A percentile compares a stretch with the other conserved stretches of the same genome.
Evolutionary conservation across 805 yeast genomes (phyloP).

Genomic region (Babjeviella inositovora): DNA sequence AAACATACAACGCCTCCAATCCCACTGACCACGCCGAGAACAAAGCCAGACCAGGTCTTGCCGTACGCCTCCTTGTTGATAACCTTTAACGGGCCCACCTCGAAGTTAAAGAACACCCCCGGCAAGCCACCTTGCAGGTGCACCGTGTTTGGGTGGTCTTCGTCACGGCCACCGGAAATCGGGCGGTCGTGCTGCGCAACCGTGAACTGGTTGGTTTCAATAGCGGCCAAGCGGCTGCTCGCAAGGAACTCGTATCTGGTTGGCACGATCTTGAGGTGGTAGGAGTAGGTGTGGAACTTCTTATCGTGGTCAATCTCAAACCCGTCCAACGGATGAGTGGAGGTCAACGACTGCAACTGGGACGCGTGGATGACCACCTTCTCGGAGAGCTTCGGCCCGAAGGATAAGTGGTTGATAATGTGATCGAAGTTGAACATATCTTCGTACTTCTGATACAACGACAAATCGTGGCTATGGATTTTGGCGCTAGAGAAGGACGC

Average conservation of each 20-base stretch:
- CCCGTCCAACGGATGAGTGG: conserved; percentile 60
- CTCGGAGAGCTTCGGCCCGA: conserved; percentile 49
- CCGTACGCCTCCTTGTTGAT: conserved; percentile 65
- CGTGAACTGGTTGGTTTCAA: conserved; percentile 83
- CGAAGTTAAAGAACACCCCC: conserved; percentile 76
- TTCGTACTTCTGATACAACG: conserved; percentile 41
- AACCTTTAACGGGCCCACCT: conserved; percentile 85
- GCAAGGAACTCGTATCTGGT: conserved; percentile 68
- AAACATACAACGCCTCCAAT: conserved; percentile 90
- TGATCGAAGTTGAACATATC: conserved; percentile 65
- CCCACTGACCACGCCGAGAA: conserved; percentile 72
- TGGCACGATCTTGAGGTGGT: conserved; percentile 80
- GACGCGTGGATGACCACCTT: conserved; percentile 7
- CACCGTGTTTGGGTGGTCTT: conserved; percentile 76
- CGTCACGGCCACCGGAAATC: conserved; percentile 72
- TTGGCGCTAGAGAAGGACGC: conserved; percentile 42
- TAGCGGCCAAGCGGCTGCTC: conserved; percentile 19
- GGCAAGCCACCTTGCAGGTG: conserved; percentile 84
- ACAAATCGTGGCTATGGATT: conserved; percentile 73
- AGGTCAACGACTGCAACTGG: conserved; percentile 13
- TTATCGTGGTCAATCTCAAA: conserved; percentile 17
- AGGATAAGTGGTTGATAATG: conserved; percentile 62
- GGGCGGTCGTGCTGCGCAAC: conserved; percentile 85
- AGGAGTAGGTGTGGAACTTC: conserved; percentile 53
- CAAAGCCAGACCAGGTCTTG: conserved; percentile 70